A percentile compares a stretch with the other conserved stretches of the same genome.
These are phyloP conservation scores for Microsporum ferrugineum DNA, from an alignment of 2,329 filamentous ascomycete species.

Conservation along the genomic window DNA sequence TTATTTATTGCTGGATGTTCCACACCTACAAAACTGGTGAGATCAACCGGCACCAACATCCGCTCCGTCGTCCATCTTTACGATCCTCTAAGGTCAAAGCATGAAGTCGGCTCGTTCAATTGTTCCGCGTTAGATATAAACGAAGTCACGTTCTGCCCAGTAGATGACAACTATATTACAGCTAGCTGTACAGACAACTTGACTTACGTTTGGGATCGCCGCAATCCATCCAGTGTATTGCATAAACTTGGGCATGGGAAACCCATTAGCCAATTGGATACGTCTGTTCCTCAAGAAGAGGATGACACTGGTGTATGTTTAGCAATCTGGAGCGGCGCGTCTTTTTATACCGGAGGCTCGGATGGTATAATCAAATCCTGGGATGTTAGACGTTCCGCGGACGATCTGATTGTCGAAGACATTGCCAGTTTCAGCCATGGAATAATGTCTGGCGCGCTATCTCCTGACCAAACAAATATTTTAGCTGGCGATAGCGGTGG, in stretches of 20 bases:
- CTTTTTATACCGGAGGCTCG: conserved; percentile 49
- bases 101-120: conserved; percentile 38
- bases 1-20: conserved; percentile 40
- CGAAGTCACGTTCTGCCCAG: conserved; percentile 43
- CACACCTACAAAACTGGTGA: conserved; percentile 15
- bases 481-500: conserved; percentile 48
- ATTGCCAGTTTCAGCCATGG: conserved; percentile 40
- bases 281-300: conserved; percentile 33
- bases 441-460: conserved; percentile 49
- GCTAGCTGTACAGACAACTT: conserved; percentile 50
- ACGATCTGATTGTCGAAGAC: conserved; percentile 44
- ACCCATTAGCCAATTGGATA: conserved; percentile 38
- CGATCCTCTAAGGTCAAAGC: conserved; percentile 29
- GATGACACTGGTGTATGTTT: conserved; percentile 49
- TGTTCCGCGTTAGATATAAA: conserved; percentile 52
- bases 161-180: conserved; percentile 40
- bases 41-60: conserved; percentile 25
- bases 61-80: conserved; percentile 45
- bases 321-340: conserved; percentile 45
- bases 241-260: conserved; percentile 42
- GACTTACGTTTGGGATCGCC: conserved; percentile 51
- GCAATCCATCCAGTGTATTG: conserved; percentile 36
- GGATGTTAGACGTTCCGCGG: conserved; percentile 43
- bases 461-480: conserved; percentile 43
- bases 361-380: conserved; percentile 51